These are phyloP conservation scores for Termitomyces sp. DNA, from an alignment of 768 basidiomycete genomes.

Conservation along the genomic window DNA sequence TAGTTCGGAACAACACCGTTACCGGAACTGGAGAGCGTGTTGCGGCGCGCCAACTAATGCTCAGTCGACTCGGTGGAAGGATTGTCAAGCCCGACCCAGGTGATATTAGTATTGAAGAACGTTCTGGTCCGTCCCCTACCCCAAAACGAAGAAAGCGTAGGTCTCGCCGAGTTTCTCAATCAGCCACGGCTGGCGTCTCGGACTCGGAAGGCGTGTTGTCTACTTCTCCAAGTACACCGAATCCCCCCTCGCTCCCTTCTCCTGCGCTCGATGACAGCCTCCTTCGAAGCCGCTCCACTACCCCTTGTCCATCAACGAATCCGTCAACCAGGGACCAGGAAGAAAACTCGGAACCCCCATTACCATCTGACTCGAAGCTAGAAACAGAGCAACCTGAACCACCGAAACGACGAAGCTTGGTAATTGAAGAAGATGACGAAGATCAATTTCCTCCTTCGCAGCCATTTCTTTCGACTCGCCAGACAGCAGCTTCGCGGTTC, in stretches of 20 bases:
- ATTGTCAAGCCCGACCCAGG: constrained; percentile 56
- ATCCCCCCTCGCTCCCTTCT: constrained; percentile 47
- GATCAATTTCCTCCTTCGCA: constrained; percentile 38
- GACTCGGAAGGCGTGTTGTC: constrained; percentile 40
- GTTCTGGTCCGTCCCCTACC: constrained; percentile 37
- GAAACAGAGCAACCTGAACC: constrained; percentile 34
- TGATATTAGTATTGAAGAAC: constrained; percentile 56
- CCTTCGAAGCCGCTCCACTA: constrained; percentile 34
- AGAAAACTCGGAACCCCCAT: constrained; percentile 17
- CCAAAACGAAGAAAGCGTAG: constrained; percentile 53
- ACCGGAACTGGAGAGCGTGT: constrained; percentile 69
- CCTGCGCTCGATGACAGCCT: constrained; percentile 32
- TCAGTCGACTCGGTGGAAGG: constrained; percentile 56
- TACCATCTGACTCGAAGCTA: constrained; percentile 11
- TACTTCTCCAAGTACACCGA: constrained; percentile 56
- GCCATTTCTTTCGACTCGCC: constrained; percentile 35
- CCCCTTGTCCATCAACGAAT: constrained; percentile 34
- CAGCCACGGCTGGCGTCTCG: constrained; percentile 44
- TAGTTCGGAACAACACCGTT: constrained; percentile 78
- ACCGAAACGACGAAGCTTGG: constrained; percentile 51
- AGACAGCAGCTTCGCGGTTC: constrained; percentile 29
- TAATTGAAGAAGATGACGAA: constrained; percentile 70
- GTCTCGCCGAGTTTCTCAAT: constrained; percentile 41
- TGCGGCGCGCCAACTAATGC: constrained; percentile 64
- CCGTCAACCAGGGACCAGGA: constrained; percentile 27